phyloP scores from a whole-genome alignment of 2,329 filamentous ascomycete genomes.

The Furcasterigmium furcatum region DNA sequence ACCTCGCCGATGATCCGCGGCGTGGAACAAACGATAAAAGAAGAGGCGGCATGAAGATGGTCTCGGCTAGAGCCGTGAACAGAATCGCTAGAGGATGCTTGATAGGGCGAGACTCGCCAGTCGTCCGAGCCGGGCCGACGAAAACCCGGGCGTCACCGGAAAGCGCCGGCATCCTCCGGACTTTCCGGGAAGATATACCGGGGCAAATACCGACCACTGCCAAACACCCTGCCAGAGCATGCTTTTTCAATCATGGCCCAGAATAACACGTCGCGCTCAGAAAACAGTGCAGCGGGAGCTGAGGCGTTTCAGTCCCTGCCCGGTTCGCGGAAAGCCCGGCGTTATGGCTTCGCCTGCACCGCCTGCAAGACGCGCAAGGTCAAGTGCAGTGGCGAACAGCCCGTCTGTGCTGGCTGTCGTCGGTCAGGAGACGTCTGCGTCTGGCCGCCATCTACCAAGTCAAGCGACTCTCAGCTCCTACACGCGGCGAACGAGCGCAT shows the following conservation, averaged over 20 bases:
- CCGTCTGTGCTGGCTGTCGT: slow-evolving; percentile 7
- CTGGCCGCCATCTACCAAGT: slow-evolving; percentile 2
- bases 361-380: slow-evolving; percentile 10
- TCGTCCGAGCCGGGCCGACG: too few species aligned
- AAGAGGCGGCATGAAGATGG: too few species aligned
- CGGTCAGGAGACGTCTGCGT: slow-evolving; percentile 6
- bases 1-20: too few species aligned
- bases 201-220: background rate
- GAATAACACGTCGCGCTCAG: background rate
- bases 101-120: too few species aligned
- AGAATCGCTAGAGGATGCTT: too few species aligned
- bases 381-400: slow-evolving; percentile 9
- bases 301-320: background rate
- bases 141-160: too few species aligned
- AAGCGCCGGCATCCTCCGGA: too few species aligned
- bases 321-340: slow-evolving; percentile 5
- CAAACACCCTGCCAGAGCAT: background rate
- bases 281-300: background rate
- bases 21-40: too few species aligned
- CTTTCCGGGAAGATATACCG: too few species aligned
- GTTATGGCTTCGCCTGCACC: slow-evolving; percentile 9
- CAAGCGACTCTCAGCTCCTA: slow-evolving; percentile 2
- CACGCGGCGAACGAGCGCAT: slow-evolving; percentile 7
- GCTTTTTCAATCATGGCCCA: background rate
- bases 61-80: too few species aligned